Evolutionary conservation across 371 early-diverging fungal genomes (phyloP).

Genomic region (Lichtheimia ornata): DNA sequence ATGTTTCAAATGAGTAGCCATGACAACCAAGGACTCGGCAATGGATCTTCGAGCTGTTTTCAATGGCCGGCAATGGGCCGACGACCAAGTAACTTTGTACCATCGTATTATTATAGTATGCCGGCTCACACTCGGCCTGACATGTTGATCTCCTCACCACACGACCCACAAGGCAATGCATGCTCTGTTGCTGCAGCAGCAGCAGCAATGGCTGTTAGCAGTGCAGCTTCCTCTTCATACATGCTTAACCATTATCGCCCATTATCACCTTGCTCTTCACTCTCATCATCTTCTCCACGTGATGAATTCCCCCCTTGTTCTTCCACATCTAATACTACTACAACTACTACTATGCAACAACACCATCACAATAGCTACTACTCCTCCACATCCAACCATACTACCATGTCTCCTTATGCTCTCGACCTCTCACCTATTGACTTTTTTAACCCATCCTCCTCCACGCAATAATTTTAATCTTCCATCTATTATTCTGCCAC

Average conservation of each 20-base stretch:
- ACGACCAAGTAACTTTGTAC: background rate
- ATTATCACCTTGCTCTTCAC: background rate
- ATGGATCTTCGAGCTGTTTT: background rate
- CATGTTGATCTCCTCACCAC: background rate
- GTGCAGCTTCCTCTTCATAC: slow-evolving; percentile 10
- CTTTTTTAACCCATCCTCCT: background rate
- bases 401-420: slow-evolving; percentile 1
- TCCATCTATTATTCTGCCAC: no score
- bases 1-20: background rate
- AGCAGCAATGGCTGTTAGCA: slow-evolving; percentile 29
- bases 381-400: background rate
- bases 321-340: no score
- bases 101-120: slow-evolving; percentile 1
- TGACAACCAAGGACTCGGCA: background rate
- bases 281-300: background rate
- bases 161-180: background rate
- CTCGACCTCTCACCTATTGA: background rate
- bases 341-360: no score
- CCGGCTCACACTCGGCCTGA: slow-evolving; percentile 9
- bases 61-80: background rate
- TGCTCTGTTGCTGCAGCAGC: slow-evolving; percentile 9
- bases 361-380: background rate
- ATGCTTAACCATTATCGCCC: background rate
- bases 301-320: background rate
- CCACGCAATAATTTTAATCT: background rate